Base-by-base conservation (phyloP, 805 yeast species). In the Wickerhamomyces sydowiorum region DNA sequence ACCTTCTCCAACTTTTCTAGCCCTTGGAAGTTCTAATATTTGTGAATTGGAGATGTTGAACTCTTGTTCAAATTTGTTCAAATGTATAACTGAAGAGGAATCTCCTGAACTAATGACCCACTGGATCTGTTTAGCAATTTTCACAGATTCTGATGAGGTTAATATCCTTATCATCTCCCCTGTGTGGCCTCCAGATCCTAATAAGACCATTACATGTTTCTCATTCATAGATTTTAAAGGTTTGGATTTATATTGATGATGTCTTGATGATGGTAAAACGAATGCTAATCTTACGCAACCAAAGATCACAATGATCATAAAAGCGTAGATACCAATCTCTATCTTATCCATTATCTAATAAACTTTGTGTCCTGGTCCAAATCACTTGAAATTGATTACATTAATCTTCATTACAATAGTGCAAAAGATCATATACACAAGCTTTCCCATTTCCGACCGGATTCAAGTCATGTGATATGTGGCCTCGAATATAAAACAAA, bases 141-240 rank as follows among this genome's bases (percentile, higher is more conserved):
- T 14, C 4, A 50, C 24, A 3, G 34, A 30, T 10, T 62, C 52
- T 30, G 74, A 64, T 7, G 60, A 58, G 5, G 57, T 46, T 9
- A 87, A 58, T 15, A 91, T 67, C 21, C 90, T 67, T n/a, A 90
- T 60, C 95, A 91, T 87, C 60, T 91, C 97, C 1, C 96, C 97
- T 0, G 97, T 89, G 55, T 89, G 98, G 3, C 97, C 98, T 2
- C 99, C 99, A 0, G 96, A 88, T 0, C 98, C 98, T 10, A 91
- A 64, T n/a, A 88, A 38, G 3, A 56, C 52, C 59, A 56, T 53
- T 10, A 56, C 5, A 7, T 36, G 34, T 40, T 54, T 53, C 5
- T 43, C 37, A 9, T 44, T 37, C 10, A 46, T 32, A 6, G 39
- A 29, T 20, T 38, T 39, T 2, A 21, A 21, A 20, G 13, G 35